Evolutionary conservation across 1,139 yeast species (phyloP).

Genomic region (Geotrichum reessii): DNA sequence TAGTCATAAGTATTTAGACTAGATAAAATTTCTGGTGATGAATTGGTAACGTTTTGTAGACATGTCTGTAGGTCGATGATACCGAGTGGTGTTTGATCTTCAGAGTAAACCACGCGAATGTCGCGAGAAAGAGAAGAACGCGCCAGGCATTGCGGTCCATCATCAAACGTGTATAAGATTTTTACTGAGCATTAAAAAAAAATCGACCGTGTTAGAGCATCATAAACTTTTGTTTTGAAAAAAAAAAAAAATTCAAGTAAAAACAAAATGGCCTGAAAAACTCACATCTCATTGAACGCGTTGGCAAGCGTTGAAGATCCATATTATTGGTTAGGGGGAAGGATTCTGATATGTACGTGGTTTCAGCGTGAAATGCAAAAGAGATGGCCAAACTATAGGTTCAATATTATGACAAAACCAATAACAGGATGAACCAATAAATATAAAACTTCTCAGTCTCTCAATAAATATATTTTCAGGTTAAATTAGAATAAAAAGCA

Average conservation of each 20-base stretch:
- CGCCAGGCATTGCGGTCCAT: conserved; percentile 32
- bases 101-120: conserved; percentile 29
- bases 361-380: not conserved
- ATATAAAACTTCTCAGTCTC: too few species aligned
- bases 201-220: conserved; percentile 9
- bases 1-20: conserved; percentile 32
- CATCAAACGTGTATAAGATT: conserved; percentile 37
- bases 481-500: not conserved
- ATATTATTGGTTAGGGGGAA: not conserved
- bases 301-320: conserved; percentile 13
- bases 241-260: too few species aligned
- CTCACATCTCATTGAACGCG: conserved; percentile 16
- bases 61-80: conserved; percentile 35
- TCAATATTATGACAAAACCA: not conserved
- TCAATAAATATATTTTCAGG: not conserved
- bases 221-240: too few species aligned
- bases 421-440: not conserved
- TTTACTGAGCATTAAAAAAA: conserved; percentile 27
- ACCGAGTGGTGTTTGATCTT: conserved; percentile 31
- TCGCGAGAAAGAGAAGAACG: conserved; percentile 26
- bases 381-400: not conserved
- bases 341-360: not conserved
- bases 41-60: conserved; percentile 32
- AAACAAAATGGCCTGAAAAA: not conserved
- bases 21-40: conserved; percentile 37